Base-by-base conservation (phyloP, 2,329 filamentous ascomycete species). In the Cylindrodendrum hubeiense region DNA sequence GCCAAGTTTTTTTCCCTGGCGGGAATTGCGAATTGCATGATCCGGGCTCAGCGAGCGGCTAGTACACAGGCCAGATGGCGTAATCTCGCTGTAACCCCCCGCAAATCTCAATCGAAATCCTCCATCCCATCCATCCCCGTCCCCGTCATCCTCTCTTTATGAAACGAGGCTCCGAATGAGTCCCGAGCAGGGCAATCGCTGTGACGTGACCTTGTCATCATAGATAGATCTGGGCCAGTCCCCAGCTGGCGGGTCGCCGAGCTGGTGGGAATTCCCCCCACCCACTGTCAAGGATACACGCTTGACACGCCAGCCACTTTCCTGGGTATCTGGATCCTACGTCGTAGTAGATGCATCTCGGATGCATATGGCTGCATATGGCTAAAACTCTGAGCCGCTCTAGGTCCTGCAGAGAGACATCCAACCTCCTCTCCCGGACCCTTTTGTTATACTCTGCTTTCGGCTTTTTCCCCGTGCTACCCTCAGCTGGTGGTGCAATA, bases 201-300 rank as follows among this genome's bases (percentile, higher is more conserved):
- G 54, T 55, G 55, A 50, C 55, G 61, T 64, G 58, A 50, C 26
- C n/a, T 50, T 33, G 28, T 19, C 26, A 21, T 49, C n/a, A 43
- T 21, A 15, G 13, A 28, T 24, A 66, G 71, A 69, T 71, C 67
- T 70, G 64, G 64, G 61, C 59, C 62, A 33, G 54, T 63, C 53
- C 60, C 47, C 58, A 60, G 52, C 33, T 46, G 60, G 70, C 67
- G 69, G 60, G 66, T 72, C 67, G 56, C 19, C 39, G 33, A 69
- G 62, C 58, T 70, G 65, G 51, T 39, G 37, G 39, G 24, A 49
- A 63, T 46, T 50, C 55, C 43, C 46, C 39, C 47, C 12, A 30
- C 37, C 5, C 12, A 30, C 37, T 4, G 37, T n/a, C 60, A 56
- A 50, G 60, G 59, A 62, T 62, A 33, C 33, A 33, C 43, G 43